phyloP scores from a whole-genome alignment of 305 asterid genomes.

The Solanum chacoense region DNA sequence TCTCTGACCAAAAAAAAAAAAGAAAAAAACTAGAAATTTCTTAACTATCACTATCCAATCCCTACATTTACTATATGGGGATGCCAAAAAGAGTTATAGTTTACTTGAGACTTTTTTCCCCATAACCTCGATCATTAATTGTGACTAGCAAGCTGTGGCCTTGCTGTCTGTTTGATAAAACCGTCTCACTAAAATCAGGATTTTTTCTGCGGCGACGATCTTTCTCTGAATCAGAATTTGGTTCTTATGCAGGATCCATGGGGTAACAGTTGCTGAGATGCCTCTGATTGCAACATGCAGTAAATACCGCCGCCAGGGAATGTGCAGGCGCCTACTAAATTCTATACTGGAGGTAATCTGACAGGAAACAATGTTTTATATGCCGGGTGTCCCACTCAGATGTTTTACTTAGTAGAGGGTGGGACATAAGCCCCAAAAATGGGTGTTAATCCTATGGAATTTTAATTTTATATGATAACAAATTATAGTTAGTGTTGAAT shows the following conservation, averaged over 20 bases:
- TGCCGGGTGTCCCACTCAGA: not conserved
- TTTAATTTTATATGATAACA: not conserved
- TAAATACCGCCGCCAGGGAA: conserved; percentile 82
- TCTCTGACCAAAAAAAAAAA: not conserved
- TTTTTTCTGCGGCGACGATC: not conserved
- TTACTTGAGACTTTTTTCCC: not conserved
- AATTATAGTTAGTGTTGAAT: not conserved
- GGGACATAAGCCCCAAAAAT: not conserved
- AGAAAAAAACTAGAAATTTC: not conserved
- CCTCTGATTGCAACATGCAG: conserved; percentile 94
- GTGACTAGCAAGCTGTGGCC: not conserved
- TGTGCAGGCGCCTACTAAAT: conserved; percentile 79
- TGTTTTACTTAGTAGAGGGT: not conserved
- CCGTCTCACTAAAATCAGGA: not conserved
- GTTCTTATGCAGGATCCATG: conserved; percentile 62
- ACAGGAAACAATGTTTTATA: not conserved
- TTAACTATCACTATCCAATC: not conserved
- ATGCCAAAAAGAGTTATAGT: not conserved
- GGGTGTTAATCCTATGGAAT: not conserved
- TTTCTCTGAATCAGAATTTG: conserved; percentile 5
- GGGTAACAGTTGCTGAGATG: conserved; percentile 85
- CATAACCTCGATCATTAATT: not conserved
- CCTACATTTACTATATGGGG: not conserved
- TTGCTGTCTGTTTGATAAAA: not conserved
- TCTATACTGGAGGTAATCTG: conserved; percentile 65